Base-by-base conservation (phyloP, 345 rosid genomes). In the Pistacia vera region DNA sequence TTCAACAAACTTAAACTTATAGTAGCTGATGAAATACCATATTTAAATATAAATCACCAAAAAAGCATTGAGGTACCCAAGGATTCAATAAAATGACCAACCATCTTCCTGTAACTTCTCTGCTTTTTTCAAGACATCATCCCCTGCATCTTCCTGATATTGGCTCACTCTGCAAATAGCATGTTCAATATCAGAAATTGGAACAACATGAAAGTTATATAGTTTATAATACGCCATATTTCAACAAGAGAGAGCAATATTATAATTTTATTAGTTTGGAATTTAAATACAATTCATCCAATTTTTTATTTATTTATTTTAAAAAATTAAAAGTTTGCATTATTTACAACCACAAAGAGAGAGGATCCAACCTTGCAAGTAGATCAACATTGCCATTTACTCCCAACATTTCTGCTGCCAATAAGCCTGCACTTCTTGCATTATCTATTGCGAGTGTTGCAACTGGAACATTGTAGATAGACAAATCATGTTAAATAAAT, bases 401-500 rank as follows among this genome's bases (percentile, higher is more conserved):
- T 54, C 93, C 99, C 71, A 93, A 83, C 80, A 92, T 90, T 84
- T 96, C 81, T 41, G 90, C 87, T 4, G 97, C 92, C 62, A 95
- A 85, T 78, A 95, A 85, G 30, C 96, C 99, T 14, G 99, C 97
- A 70, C 90, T 90, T 48, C 91, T 89, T 3, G 98, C 91, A 58
- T 93, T 93, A 78, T 95, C 88, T 71, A 95, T 85, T 64, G 98
- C 98, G 20, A 95, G 97, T 2, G 95, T 93, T 2, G 98, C 99
- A 12, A 93, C 96, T 41, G 98, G 99, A 28, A 95, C 98, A 58
- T 98, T 74, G 91, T 90, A 3, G 95, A 95, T 95, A 35, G 41
- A 57, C 4, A 74, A 57, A 46, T 49, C 13, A 49, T 9, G 2
- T 7, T 3, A 49, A 49, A 49, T 10, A 49, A 46, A 49, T 3